Percentiles rank a stretch among this genome's conserved stretches.
Evolutionary conservation across 2,329 filamentous ascomycete species (phyloP).

Genomic region (Dactylellina sp.): DNA sequence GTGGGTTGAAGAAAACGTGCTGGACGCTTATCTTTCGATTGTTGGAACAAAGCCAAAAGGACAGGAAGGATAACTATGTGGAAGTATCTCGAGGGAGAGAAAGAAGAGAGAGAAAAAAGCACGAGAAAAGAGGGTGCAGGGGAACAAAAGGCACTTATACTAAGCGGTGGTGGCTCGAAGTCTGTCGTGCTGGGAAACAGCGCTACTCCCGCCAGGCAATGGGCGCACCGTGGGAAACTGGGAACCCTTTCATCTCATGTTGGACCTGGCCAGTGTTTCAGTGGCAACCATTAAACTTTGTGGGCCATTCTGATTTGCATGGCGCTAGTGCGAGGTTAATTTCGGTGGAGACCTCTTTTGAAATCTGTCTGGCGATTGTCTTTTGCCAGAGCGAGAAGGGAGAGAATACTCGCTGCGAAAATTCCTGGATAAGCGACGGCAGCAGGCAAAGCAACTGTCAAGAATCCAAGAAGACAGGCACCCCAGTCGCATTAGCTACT

Average conservation of each 20-base stretch:
- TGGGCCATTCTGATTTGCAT: conserved; percentile 48
- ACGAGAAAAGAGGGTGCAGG: conserved; percentile 50
- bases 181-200: not conserved
- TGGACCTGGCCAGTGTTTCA: conserved; percentile 55
- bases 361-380: too few species aligned
- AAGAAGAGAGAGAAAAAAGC: not conserved
- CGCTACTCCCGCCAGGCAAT: not conserved
- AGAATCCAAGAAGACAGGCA: conserved; percentile 19
- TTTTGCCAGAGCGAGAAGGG: too few species aligned
- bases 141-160: conserved; percentile 55
- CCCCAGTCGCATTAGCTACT: conserved; percentile 34
- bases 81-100: conserved; percentile 24
- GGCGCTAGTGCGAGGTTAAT: conserved; percentile 52
- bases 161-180: conserved; percentile 1
- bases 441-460: conserved; percentile 4
- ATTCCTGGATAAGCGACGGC: conserved; percentile 48
- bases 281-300: conserved; percentile 27
- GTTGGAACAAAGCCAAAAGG: conserved; percentile 8
- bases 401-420: not conserved
- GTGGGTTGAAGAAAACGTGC: conserved; percentile 54
- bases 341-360: conserved; percentile 29
- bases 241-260: conserved; percentile 57
- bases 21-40: conserved; percentile 47
- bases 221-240: conserved; percentile 21
- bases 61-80: conserved; percentile 34